These are phyloP conservation scores for Penicillium waksmanii DNA, from an alignment of 495 filamentous ascomycete genomes.

Conservation along the genomic window DNA sequence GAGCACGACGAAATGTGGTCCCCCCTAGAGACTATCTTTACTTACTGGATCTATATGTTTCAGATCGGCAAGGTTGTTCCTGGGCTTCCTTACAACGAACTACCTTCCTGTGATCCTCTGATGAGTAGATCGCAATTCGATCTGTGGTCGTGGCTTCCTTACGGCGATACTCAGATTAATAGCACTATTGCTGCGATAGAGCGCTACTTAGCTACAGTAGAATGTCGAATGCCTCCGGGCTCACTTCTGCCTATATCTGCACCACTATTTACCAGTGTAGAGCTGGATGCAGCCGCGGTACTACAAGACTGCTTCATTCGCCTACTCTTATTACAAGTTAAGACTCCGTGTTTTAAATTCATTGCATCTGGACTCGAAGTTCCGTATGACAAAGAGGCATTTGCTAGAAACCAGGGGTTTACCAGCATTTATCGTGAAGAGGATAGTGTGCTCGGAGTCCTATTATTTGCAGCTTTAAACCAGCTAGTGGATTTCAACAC, in stretches of 20 bases:
- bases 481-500: slow-evolving; percentile 24
- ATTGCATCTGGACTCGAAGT: slow-evolving; percentile 42
- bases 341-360: slow-evolving; percentile 34
- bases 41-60: slow-evolving; percentile 38
- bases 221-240: slow-evolving; percentile 20
- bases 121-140: slow-evolving; percentile 11
- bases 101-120: not conserved
- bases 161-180: slow-evolving; percentile 22
- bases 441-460: slow-evolving; percentile 20
- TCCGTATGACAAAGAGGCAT: slow-evolving; percentile 27
- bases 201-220: slow-evolving; percentile 15
- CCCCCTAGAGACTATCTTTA: slow-evolving; percentile 43
- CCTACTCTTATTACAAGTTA: slow-evolving; percentile 30
- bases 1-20: slow-evolving; percentile 36
- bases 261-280: slow-evolving; percentile 25
- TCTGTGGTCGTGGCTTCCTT: slow-evolving; percentile 23
- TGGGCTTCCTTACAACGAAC: slow-evolving; percentile 3
- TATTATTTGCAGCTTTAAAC: slow-evolving; percentile 30
- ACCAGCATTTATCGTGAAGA: slow-evolving; percentile 19
- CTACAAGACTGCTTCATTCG: slow-evolving; percentile 36
- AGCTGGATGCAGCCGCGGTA: slow-evolving; percentile 35
- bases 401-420: slow-evolving; percentile 29
- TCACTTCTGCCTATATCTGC: slow-evolving; percentile 15
- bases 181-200: slow-evolving; percentile 25
- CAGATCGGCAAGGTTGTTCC: slow-evolving; percentile 30